Evolutionary conservation across 2,329 filamentous ascomycete genomes (phyloP).

Genomic region (Endothia cerciana): DNA sequence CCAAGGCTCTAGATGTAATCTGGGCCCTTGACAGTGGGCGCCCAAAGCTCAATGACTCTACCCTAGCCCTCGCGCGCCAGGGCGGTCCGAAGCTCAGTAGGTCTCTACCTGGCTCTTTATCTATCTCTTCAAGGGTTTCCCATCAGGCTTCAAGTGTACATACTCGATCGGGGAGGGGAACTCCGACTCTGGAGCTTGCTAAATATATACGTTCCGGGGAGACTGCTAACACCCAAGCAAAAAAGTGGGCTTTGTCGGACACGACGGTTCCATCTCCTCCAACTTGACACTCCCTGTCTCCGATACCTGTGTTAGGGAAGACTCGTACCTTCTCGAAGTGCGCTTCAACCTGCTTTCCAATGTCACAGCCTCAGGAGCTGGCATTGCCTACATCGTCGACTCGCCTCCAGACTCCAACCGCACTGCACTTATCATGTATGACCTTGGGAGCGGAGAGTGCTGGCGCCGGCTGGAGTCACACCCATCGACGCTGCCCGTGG

Average conservation of each 20-base stretch:
- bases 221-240: background rate
- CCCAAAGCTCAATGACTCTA: conserved; percentile 11
- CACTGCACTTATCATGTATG: background rate
- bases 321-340: conserved; percentile 5
- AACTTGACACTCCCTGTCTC: conserved; percentile 9
- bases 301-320: conserved; percentile 7
- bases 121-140: no score
- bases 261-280: conserved; percentile 11
- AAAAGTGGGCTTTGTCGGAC: conserved; percentile 12
- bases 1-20: background rate
- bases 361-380: background rate
- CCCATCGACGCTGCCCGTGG: conserved; percentile 13
- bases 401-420: conserved; percentile 1
- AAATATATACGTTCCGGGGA: background rate
- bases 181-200: no score
- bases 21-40: conserved; percentile 12
- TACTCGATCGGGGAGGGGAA: no score
- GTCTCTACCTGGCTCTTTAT: background rate
- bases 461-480: conserved; percentile 10
- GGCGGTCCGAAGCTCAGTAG: conserved; percentile 12
- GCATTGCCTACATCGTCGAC: conserved; percentile 4
- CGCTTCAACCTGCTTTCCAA: conserved; percentile 4
- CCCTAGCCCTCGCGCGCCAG: conserved; percentile 9
- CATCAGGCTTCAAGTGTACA: background rate
- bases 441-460: background rate